Evolutionary conservation across 805 yeast species (phyloP).

Genomic region (Saccharomycopsis selenospora): DNA sequence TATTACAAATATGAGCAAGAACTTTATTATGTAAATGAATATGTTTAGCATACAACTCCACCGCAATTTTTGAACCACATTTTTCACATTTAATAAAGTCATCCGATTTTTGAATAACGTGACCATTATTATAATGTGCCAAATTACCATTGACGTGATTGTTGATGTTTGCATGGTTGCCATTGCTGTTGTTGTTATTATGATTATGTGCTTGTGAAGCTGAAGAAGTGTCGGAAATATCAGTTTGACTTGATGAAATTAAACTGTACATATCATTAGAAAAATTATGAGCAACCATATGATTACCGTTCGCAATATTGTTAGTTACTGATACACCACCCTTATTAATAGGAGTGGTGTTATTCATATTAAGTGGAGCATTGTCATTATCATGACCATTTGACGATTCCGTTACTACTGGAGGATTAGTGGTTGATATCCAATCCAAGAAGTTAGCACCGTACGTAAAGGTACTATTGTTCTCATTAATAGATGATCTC

Average conservation of each 20-base stretch:
- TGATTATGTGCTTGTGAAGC: no score
- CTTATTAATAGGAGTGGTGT: no score
- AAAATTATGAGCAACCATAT: not conserved
- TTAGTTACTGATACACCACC: no score
- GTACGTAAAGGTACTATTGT: not conserved
- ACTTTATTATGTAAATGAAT: conserved; percentile 66
- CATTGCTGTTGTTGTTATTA: no score
- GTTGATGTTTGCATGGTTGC: no score
- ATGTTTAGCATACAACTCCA: conserved; percentile 30
- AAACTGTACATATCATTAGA: not conserved
- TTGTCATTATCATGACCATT: not conserved
- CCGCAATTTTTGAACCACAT: not conserved
- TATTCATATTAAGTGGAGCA: not conserved
- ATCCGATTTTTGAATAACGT: no score
- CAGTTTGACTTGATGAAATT: not conserved
- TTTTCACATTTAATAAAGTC: not conserved
- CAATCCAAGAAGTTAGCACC: not conserved
- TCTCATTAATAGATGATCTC: not conserved
- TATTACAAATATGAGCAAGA: conserved; percentile 67
- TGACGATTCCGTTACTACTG: not conserved
- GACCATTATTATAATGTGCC: no score
- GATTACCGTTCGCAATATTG: not conserved
- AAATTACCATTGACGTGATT: no score
- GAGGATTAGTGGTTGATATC: not conserved
- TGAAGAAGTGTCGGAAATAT: not conserved